Evolutionary conservation across 768 basidiomycete genomes (phyloP).

Genomic region (Suillus hirtellus): DNA sequence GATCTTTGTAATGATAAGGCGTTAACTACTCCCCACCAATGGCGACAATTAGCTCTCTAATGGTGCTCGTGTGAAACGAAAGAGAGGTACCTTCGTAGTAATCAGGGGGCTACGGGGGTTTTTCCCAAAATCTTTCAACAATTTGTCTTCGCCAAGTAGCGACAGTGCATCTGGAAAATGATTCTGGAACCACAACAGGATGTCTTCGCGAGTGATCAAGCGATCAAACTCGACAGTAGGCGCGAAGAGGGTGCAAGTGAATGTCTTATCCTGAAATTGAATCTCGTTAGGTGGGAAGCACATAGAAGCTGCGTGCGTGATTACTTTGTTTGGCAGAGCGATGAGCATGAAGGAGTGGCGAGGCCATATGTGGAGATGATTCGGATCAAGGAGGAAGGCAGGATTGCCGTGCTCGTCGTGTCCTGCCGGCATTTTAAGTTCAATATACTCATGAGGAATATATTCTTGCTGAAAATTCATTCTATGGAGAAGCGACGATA

Average conservation of each 20-base stretch:
- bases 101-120: slow-evolving; percentile 91
- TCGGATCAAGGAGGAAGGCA: slow-evolving; percentile 84
- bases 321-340: slow-evolving; percentile 94
- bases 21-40: slow-evolving; percentile 52
- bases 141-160: slow-evolving; percentile 77
- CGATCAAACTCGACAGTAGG: slow-evolving; percentile 75
- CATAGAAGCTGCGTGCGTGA: slow-evolving; percentile 23
- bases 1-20: slow-evolving; percentile 90
- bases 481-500: slow-evolving; percentile 43
- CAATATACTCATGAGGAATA: slow-evolving; percentile 94
- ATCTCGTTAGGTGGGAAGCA: slow-evolving; percentile 27
- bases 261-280: slow-evolving; percentile 80
- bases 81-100: slow-evolving; percentile 78
- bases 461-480: slow-evolving; percentile 96
- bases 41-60: slow-evolving; percentile 20
- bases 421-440: slow-evolving; percentile 92
- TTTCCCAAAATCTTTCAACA: slow-evolving; percentile 74
- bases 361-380: slow-evolving; percentile 99
- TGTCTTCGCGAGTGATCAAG: slow-evolving; percentile 55
- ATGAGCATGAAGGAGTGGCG: slow-evolving; percentile 99
- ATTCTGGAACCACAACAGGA: slow-evolving; percentile 73
- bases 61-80: slow-evolving; percentile 18
- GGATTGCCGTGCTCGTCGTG: slow-evolving; percentile 57
- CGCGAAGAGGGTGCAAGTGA: slow-evolving; percentile 96
- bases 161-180: slow-evolving; percentile 89